Evolutionary conservation across 768 basidiomycete genomes (phyloP).

Genomic region (Royoungia palumana): DNA sequence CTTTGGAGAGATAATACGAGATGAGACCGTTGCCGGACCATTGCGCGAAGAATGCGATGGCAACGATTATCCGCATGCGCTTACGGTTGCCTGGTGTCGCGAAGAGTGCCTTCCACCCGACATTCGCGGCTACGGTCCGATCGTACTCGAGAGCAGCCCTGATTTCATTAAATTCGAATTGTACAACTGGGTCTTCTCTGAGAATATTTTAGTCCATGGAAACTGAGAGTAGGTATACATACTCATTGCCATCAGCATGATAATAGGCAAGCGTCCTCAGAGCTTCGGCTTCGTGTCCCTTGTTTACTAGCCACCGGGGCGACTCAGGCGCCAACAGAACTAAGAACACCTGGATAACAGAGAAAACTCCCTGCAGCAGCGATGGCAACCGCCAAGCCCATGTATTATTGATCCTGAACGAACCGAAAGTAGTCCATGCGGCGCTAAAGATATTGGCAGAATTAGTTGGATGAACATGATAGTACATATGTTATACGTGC

Average conservation of each 20-base stretch:
- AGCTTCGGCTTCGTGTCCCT: slow-evolving; percentile 69
- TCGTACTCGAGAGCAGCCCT: slow-evolving; percentile 73
- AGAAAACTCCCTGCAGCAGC: slow-evolving; percentile 65
- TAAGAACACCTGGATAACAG: slow-evolving; percentile 60
- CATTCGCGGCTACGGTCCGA: slow-evolving; percentile 49
- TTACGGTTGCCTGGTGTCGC: slow-evolving; percentile 63
- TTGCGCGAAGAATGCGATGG: slow-evolving; percentile 67
- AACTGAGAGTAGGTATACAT: slow-evolving; percentile 20
- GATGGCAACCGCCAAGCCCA: slow-evolving; percentile 88
- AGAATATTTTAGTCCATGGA: not conserved
- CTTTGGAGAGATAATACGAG: slow-evolving; percentile 70
- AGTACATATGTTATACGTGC: slow-evolving; percentile 32
- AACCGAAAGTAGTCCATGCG: slow-evolving; percentile 59
- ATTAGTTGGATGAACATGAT: no score
- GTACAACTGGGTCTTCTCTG: slow-evolving; percentile 62
- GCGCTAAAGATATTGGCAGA: no score
- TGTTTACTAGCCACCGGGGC: slow-evolving; percentile 78
- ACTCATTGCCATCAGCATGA: slow-evolving; percentile 75
- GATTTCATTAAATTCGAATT: slow-evolving; percentile 79
- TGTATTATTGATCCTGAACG: slow-evolving; percentile 60
- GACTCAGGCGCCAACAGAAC: slow-evolving; percentile 77
- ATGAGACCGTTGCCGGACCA: slow-evolving; percentile 75
- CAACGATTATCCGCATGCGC: slow-evolving; percentile 65
- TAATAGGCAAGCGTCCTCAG: slow-evolving; percentile 71
- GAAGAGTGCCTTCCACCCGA: slow-evolving; percentile 69